Base-by-base conservation (phyloP, 345 rosid genomes). In the Litchi chinensis region DNA sequence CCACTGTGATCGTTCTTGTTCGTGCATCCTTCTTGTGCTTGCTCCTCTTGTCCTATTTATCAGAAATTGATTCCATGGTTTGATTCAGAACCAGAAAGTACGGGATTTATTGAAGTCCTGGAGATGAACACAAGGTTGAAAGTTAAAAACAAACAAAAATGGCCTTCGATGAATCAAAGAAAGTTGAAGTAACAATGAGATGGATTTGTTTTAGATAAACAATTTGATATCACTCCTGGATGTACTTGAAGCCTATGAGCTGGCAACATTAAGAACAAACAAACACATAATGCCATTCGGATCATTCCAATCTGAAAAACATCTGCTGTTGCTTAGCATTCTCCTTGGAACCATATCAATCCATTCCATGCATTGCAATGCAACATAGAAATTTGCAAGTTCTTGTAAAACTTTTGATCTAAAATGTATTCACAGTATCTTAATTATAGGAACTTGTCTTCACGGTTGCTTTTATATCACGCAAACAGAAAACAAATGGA, bases 1-100 rank as follows among this genome's bases (percentile, higher is more conserved):
- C 83, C 78, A 86, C 77, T 19, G 68, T 41, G 13, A 54, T 77
- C 44, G 19, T 56, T 52, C 12, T 1, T 28, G 68, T 65, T 32
- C 2, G 41, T 65, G 40, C 10, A 60, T 9, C 28, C 5, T 16
- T 65, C 28, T 6, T n/a, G 18, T 21, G 68, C 40, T 65, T 65
- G 40, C 41, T 65, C 9, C 12, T 26, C 9, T 65, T 65, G 41
- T 16, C n/a, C 68, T 28, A 41, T 11, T 21, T 8, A 12, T 28
- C 68, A 65, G 6, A 24, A 65, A 12, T 65, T 65, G 68, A 32
- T 24, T 65, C 68, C 68, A 65, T 65, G 68, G 5, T 32, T 65
- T 24, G 41, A 32, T 13, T 24, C 13, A 65, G 68, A 65, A n/a
- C 0, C 21, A 10, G 4, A 21, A 22, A 19, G 11, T 60, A 60